Evolutionary conservation across 805 yeast genomes (phyloP), one percentile per base, ranked within the genome.

Genomic region (Wickerhamiella bombiphila): DNA sequence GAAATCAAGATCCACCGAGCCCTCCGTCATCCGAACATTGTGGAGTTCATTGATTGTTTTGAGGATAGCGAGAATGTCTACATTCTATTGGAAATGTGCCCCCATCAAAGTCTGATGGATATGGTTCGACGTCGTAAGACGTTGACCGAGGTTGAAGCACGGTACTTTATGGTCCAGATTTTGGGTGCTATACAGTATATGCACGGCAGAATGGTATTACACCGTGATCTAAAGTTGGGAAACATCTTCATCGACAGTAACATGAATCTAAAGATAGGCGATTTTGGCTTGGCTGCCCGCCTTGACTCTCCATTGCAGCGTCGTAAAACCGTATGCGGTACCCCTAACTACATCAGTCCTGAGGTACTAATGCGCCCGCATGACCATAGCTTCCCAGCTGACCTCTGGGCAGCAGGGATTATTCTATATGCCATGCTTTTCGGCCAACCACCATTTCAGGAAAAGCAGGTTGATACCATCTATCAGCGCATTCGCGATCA

Each of bases 301-400:
- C 68, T 91, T 44, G 80, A 79, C 31, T 65, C 72, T 17, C 65
- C 69, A 22, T 69, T 69, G 41, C 81, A 81, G 36, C 74, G 88
- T 47, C 83, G 88, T 53, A 80, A 77, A 56, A 88, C 98, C 32
- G 82, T 91, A 39, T 91, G 99, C 60, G 99, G 99, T 38, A 91
- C 99, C 18, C 99, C 99, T 42, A 91, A 91, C 61, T 91, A 91
- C 57, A 91, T 91, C 55, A 96, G 98, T 1, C 99, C 99, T 5
- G 99, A 91, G 63, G 94, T 91, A 17, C 68, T 91, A 46, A 80
- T 85, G 29, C 44, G 49, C 14, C 53, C 53, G 18, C 53, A 48
- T 33, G 98, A 97, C 6, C 98, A 91, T 58, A 76, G 93, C 36
- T 86, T 74, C 54, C 95, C 85, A 58, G 96, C 85, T 30, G 99